Percentiles rank a stretch among this genome's conserved stretches.
Conservation (phyloP, 2,329 filamentous ascomycete genomes). For the Parasarocladium wereldwijsianum region DNA sequence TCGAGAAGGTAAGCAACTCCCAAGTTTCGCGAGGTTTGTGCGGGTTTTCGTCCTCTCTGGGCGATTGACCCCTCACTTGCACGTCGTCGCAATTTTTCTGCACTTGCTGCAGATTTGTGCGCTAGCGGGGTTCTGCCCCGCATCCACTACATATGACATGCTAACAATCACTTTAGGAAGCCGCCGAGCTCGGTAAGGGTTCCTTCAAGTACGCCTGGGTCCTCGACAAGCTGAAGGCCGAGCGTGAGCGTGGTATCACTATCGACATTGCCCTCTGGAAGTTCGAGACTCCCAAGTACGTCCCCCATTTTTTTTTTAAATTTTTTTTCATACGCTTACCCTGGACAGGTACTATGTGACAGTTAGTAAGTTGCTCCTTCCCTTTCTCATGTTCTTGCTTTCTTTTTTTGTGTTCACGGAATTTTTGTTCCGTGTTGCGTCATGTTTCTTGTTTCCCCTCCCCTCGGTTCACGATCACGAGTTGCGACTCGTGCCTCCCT, state of each 20-base stretch:
- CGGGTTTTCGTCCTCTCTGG: conserved; percentile 7
- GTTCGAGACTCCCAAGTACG: conserved; percentile 98
- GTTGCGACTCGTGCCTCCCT: no score
- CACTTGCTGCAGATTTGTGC: conserved; percentile 11
- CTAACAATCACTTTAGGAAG: conserved; percentile 50
- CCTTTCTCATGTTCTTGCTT: neutral
- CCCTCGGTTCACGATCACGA: no score
- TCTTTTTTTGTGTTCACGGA: no score
- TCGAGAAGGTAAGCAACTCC: conserved; percentile 78
- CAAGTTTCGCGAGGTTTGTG: neutral
- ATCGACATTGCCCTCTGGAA: conserved; percentile 99
- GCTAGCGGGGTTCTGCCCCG: conserved; percentile 10
- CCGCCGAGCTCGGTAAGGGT: conserved; percentile 97
- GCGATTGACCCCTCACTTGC: conserved; percentile 7
- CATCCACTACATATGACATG: conserved; percentile 1
- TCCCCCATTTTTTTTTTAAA: no score
- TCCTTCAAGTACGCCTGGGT: conserved; percentile 99
- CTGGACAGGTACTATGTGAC: no score
- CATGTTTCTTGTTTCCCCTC: no score
- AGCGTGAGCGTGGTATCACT: conserved; percentile 99
- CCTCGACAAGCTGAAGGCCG: conserved; percentile 99
- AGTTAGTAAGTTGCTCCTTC: conserved; percentile 63
- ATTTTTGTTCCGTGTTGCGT: no score
- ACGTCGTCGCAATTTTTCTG: conserved; percentile 10
- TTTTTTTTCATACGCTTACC: no score